These are phyloP conservation scores for Eimeria necatrix DNA, from an alignment of 169 alveolate species.

Conservation along the genomic window DNA sequence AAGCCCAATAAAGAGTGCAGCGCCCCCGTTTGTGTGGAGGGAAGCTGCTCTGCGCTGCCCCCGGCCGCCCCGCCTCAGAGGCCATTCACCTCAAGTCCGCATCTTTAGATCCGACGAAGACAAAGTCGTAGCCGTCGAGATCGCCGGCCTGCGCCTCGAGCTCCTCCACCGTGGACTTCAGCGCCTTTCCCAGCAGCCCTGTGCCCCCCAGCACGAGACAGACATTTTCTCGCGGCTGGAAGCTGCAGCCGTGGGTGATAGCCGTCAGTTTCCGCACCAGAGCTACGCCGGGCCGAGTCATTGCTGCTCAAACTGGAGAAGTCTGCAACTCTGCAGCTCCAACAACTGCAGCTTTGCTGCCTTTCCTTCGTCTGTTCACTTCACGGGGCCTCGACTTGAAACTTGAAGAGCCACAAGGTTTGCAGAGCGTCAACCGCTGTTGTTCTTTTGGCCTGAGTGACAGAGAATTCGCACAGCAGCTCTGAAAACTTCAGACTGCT, in stretches of 20 bases:
- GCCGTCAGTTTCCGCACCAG: conserved; percentile 51
- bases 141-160: conserved; percentile 35
- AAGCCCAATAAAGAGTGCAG: too few relatives aligned
- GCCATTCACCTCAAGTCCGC: conserved; percentile 74
- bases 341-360: background rate
- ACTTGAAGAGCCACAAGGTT: too few relatives aligned
- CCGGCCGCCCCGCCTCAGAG: too few relatives aligned
- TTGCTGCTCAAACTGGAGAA: background rate
- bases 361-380: background rate
- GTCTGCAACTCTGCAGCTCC: background rate
- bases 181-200: conserved; percentile 81
- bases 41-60: too few relatives aligned
- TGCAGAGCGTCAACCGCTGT: background rate
- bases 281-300: conserved; percentile 36
- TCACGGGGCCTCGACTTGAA: too few relatives aligned
- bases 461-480: too few relatives aligned
- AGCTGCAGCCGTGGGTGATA: conserved; percentile 36
- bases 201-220: conserved; percentile 82
- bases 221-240: background rate
- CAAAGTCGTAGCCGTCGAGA: conserved; percentile 46
- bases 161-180: conserved; percentile 64
- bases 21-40: too few relatives aligned
- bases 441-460: too few relatives aligned
- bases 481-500: too few relatives aligned
- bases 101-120: conserved; percentile 70